Conservation (phyloP, 1,284 basidiomycete species). For the Leccinum pachyderme region DNA sequence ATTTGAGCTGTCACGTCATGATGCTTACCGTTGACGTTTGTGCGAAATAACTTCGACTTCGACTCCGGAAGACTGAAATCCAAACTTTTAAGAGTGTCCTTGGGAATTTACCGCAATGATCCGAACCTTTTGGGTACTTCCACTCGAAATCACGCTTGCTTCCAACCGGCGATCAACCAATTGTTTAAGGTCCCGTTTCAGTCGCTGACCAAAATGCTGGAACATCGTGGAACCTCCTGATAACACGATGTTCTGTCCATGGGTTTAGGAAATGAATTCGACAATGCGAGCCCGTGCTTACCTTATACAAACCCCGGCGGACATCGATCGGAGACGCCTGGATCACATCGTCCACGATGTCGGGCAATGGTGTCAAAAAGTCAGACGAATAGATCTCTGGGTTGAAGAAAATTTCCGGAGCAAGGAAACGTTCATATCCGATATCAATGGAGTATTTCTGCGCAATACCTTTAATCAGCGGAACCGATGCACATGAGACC, state of each 20-base stretch:
- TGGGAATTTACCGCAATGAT: background rate
- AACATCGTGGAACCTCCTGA: constrained; percentile 98
- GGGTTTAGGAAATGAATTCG: background rate
- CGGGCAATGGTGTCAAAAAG: constrained; percentile 95
- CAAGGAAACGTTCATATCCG: constrained; percentile 98
- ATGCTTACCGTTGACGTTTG: constrained; percentile 84
- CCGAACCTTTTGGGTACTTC: constrained; percentile 72
- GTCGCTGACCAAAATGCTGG: constrained; percentile 93
- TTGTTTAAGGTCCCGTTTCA: constrained; percentile 94
- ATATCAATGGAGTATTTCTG: constrained; percentile 92
- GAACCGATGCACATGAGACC: background rate
- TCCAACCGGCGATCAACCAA: constrained; percentile 91
- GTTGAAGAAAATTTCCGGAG: constrained; percentile 99
- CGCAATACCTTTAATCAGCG: background rate
- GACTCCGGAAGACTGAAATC: constrained; percentile 82
- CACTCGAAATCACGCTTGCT: constrained; percentile 73
- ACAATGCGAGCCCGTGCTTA: constrained; percentile 27
- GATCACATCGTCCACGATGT: constrained; percentile 96
- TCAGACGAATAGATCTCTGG: constrained; percentile 98
- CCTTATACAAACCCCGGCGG: constrained; percentile 92
- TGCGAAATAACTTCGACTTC: constrained; percentile 98
- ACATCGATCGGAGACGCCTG: constrained; percentile 96
- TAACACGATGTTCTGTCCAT: constrained; percentile 81
- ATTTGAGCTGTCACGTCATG: background rate
- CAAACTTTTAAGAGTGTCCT: constrained; percentile 9